Percentiles rank a stretch among this genome's conserved stretches.
Evolutionary conservation across 352 stramenopile genomes (phyloP).

Genomic region (Phytophthora meadii): DNA sequence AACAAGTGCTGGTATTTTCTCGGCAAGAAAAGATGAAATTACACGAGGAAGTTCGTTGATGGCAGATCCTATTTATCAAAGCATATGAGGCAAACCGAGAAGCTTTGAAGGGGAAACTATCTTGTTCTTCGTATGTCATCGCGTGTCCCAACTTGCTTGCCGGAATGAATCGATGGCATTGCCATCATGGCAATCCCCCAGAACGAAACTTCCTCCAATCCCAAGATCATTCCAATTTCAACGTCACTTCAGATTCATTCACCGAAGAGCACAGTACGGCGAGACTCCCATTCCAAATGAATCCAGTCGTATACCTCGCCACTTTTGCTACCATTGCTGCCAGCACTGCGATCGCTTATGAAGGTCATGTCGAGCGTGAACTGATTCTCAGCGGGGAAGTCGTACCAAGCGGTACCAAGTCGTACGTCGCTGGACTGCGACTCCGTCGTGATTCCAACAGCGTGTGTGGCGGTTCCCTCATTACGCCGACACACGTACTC

Average conservation of each 20-base stretch:
- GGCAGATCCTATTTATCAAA: background rate
- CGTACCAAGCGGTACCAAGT: conserved; percentile 41
- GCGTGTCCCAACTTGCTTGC: conserved; percentile 4
- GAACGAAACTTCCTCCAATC: background rate
- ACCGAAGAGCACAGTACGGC: background rate
- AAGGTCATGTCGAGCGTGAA: conserved; percentile 10
- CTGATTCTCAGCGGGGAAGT: conserved; percentile 45
- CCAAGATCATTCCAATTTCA: conserved; percentile 1
- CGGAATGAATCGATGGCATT: background rate
- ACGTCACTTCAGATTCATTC: conserved; percentile 19
- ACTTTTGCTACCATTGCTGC: background rate
- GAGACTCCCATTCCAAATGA: conserved; percentile 3
- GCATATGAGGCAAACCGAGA: conserved; percentile 1
- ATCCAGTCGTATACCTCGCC: background rate
- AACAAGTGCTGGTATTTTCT: background rate
- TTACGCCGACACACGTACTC: conserved; percentile 21
- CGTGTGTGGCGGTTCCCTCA: conserved; percentile 20
- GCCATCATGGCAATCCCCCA: background rate
- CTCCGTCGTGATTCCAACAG: conserved; percentile 5
- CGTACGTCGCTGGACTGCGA: conserved; percentile 35
- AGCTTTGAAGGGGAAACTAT: background rate
- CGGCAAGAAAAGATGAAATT: background rate
- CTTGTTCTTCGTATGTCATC: background rate
- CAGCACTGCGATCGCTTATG: background rate
- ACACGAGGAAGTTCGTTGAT: background rate